Conservation (phyloP, 345 rosid genomes). For the Gossypium sturtianum region DNA sequence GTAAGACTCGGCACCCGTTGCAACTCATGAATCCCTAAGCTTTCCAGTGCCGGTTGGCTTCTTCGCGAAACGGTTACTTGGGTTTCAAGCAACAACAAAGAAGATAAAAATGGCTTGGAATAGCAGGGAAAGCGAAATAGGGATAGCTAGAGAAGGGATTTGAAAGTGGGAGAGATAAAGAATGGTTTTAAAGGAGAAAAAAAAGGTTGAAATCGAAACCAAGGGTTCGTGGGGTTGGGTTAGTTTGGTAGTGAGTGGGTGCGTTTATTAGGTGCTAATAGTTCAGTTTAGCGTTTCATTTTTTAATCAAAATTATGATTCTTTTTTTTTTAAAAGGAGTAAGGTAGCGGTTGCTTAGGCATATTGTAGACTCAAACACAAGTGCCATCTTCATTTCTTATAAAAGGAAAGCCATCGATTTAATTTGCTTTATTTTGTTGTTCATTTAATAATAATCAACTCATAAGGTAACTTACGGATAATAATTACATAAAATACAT, state of each 20-base stretch:
- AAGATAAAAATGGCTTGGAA: background rate
- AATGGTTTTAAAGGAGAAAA: background rate
- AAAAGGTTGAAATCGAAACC: background rate
- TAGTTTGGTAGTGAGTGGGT: constrained; percentile 19
- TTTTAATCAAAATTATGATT: background rate
- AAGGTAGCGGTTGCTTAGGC: too few species aligned
- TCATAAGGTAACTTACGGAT: too few species aligned
- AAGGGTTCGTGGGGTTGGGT: constrained; percentile 24
- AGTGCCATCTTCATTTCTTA: too few species aligned
- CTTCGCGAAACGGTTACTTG: constrained; percentile 17
- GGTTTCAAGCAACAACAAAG: constrained; percentile 22
- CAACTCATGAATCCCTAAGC: constrained; percentile 58
- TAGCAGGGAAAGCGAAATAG: background rate
- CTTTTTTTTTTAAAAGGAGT: too few species aligned
- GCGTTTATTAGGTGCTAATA: background rate
- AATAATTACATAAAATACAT: too few species aligned
- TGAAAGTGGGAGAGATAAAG: background rate
- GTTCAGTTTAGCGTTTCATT: background rate
- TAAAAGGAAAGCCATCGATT: too few species aligned
- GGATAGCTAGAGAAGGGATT: background rate
- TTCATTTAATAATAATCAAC: too few species aligned
- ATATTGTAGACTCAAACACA: too few species aligned
- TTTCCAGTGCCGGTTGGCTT: background rate
- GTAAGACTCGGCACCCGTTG: constrained; percentile 91
- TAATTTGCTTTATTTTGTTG: too few species aligned